Evolutionary conservation across 768 basidiomycete genomes (phyloP), one percentile per base, ranked within the genome.

Genomic region (Mycena pura): DNA sequence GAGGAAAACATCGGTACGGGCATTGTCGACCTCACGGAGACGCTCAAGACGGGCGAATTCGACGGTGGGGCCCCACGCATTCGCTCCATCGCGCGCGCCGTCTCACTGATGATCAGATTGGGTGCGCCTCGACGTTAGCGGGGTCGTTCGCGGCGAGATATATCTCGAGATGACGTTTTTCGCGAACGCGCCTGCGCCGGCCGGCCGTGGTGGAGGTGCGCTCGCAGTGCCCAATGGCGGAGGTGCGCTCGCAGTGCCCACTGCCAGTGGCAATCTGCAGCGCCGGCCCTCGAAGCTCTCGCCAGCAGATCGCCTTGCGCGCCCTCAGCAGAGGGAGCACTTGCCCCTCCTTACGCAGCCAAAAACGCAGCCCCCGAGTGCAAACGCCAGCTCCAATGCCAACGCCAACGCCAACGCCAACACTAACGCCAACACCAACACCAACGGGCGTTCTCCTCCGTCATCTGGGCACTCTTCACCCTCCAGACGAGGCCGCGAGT

Each of bases 111-210:
- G 2, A 63, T 40, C 69, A 92, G 91, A 91, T 67, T 92, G 91
- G 91, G 81, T 91, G 15, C 73, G 77, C 41, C 79, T 93, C 41
- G 76, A 80, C 55, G 75, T 82, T 29, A 83, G 85, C 45, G 87
- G 86, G 3, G 83, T 86, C 8, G 80, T 86, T 51, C 86, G 92
- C 22, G 96, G 96, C 6, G 93, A 97, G 53, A 65, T 96, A 10
- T 97, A 92, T 71, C 82, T 97, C 15, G 96, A 98, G 73, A 90
- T 97, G 86, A 98, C 96, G 1, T 98, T 88, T 78, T 98, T 86
- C 74, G 84, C 93, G 3, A 86, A 89, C 54, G 84, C 81, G 4
- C 86, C 88, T 8, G 78, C 82, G n/a, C 75, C 87, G 66, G 54
- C 72, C 19, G 57, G 64, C 3, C 40, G 34, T 36, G 34, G 69